Base-by-base conservation (phyloP, 768 basidiomycete genomes). In the Nidularia pulvinata region DNA sequence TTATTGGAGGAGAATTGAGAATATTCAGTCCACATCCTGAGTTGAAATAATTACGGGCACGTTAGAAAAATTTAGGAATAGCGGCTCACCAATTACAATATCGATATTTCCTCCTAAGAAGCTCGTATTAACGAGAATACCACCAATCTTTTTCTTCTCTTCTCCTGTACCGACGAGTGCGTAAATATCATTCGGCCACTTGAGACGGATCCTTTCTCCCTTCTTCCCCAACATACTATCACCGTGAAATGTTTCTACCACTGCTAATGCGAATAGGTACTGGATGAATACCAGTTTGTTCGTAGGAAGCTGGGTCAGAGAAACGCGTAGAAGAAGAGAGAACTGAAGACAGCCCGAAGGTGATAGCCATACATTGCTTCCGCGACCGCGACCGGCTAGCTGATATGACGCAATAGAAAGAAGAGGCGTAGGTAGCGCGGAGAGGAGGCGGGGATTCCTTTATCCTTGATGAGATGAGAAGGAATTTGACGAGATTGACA, bases 181-280 rank as follows among this genome's bases (percentile, higher is more conserved):
- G 61, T 98, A 98, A 4, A 99, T 74, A 61, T 98, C 97, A 62
- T 98, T 98, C 16, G 96, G 97, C 97, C 97, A 98, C 68, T 98
- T 98, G 25, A 98, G 73, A 39, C 86, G 78, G 9, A 97, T 81
- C 11, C 76, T 75, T 2, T 82, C 70, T 10, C 83, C 86, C 13
- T 61, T 62, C 49, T 72, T 75, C 55, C 78, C 83, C 0, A 88
- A 74, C n/a, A 86, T 77, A 7, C 61, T 72, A 1, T 72, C 71
- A 2, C 85, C 79, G 48, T 86, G 80, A 59, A 91, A 92, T 1
- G 89, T 94, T 59, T 95, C 89, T 14, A 87, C 84, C n/a, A 98
- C 87, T 1, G 95, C 94, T 39, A 98, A 74, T 0, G 89, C 89
- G 56, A 90, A 91, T 4, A 99, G 80, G 66, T 99, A 98, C 64